A percentile compares a stretch with the other conserved stretches of the same genome.
phyloP scores from a whole-genome alignment of 441 rosid genomes.

The Brassica balearica region DNA sequence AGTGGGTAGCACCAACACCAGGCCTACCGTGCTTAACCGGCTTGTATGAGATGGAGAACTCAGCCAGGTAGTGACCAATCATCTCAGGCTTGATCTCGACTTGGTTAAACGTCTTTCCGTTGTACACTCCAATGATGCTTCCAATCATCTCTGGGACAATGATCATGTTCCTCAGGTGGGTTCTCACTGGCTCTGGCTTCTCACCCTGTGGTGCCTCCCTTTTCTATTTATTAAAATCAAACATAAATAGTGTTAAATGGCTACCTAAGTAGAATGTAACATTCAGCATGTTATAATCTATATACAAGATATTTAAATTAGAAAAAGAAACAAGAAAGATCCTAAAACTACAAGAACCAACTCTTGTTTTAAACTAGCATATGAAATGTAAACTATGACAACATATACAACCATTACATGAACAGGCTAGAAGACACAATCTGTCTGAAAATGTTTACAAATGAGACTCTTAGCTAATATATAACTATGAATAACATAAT shows the following conservation, averaged over 20 bases:
- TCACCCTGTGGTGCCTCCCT: conserved; percentile 90
- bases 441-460: not conserved
- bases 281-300: not conserved
- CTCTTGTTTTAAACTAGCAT: not conserved
- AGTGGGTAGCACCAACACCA: conserved; percentile 91
- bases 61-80: conserved; percentile 93
- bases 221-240: conserved; percentile 52
- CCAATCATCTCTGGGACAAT: conserved; percentile 96
- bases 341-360: not conserved
- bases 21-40: conserved; percentile 97
- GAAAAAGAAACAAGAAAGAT: not conserved
- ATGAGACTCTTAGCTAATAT: not conserved
- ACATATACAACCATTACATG: not conserved
- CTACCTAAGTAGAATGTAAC: not conserved
- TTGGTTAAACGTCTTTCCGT: conserved; percentile 89
- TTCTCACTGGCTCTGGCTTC: conserved; percentile 85
- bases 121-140: conserved; percentile 85
- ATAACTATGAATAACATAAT: not conserved
- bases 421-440: no score
- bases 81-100: conserved; percentile 95
- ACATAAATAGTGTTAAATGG: not conserved
- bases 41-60: conserved; percentile 94
- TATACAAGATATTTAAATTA: not conserved
- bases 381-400: not conserved
- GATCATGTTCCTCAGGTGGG: conserved; percentile 81